Evolutionary conservation across 768 basidiomycete species (phyloP).

Genomic region (Phaffia tasmanica): DNA sequence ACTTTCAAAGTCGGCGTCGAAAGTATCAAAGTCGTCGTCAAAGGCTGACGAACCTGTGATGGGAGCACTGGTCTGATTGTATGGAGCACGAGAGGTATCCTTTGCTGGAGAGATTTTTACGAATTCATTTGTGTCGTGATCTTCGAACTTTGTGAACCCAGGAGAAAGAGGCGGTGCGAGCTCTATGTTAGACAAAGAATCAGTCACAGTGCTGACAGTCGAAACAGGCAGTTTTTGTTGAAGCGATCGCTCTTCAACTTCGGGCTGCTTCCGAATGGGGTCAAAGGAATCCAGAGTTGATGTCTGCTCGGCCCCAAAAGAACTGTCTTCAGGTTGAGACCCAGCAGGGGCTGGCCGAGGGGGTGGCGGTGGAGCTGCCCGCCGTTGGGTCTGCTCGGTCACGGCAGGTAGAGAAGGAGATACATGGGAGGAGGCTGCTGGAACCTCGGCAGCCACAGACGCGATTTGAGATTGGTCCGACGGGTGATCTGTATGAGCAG

Average conservation of each 20-base stretch:
- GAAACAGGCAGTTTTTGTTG: slow-evolving; percentile 3
- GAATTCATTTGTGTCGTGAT: slow-evolving; percentile 13
- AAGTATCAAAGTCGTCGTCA: slow-evolving; percentile 2
- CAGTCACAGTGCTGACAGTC: slow-evolving; percentile 27
- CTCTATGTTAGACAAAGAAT: slow-evolving; percentile 26
- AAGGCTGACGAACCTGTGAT: background rate
- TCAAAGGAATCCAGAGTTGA: background rate
- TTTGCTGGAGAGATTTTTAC: slow-evolving; percentile 8
- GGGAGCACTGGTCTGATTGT: background rate
- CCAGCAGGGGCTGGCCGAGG: background rate
- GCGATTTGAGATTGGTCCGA: background rate
- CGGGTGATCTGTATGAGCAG: background rate
- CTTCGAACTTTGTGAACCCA: slow-evolving; percentile 3
- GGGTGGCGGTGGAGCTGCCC: background rate
- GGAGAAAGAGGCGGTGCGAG: background rate
- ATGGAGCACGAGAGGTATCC: background rate
- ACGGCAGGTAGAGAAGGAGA: background rate
- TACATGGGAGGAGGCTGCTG: background rate
- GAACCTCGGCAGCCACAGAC: background rate
- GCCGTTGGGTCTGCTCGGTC: background rate
- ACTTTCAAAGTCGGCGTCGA: background rate
- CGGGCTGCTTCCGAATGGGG: background rate
- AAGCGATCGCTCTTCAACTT: background rate
- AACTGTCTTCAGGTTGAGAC: background rate
- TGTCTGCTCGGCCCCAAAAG: background rate